These are phyloP conservation scores for Alternaria tenuissima DNA, from an alignment of 2,329 filamentous ascomycete genomes.

Conservation along the genomic window DNA sequence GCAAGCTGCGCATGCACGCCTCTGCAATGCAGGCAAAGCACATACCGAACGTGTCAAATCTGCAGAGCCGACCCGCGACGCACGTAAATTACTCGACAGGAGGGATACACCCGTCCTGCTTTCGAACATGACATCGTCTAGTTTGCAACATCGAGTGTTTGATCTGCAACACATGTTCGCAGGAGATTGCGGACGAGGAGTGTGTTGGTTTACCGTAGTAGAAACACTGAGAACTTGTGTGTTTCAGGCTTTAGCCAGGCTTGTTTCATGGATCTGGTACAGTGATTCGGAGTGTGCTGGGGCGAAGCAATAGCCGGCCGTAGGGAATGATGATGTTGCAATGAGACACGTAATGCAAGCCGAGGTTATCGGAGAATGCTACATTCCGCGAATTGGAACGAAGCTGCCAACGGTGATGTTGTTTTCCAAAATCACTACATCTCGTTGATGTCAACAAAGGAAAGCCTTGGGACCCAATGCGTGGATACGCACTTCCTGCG, in stretches of 20 bases:
- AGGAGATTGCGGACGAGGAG: constrained; percentile 8
- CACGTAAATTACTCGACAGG: constrained; percentile 28
- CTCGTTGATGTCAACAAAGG: constrained; percentile 7
- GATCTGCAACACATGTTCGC: constrained; percentile 18
- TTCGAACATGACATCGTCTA: constrained; percentile 1
- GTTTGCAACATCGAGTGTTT: constrained; percentile 10
- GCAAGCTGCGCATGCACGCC: constrained; percentile 12
- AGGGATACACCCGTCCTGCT: neutral
- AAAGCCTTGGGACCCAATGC: constrained; percentile 1
- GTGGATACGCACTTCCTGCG: constrained; percentile 2
- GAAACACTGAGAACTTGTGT: neutral
- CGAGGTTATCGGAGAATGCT: neutral
- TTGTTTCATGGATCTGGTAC: constrained; percentile 4
- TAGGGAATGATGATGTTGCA: constrained; percentile 1
- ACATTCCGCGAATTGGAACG: constrained; percentile 3
- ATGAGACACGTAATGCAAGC: constrained; percentile 1
- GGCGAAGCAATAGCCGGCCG: constrained; percentile 9
- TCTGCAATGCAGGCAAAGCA: constrained; percentile 14
- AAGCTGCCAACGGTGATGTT: neutral
- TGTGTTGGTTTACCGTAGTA: neutral
- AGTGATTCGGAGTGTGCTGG: constrained; percentile 3
- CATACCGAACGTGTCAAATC: constrained; percentile 9
- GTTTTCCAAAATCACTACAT: neutral
- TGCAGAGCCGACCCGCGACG: constrained; percentile 19
- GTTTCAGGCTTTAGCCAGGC: constrained; percentile 11